Base-by-base conservation (phyloP, 1,139 yeast genomes). In the Magnusiomyces clavatus region DNA sequence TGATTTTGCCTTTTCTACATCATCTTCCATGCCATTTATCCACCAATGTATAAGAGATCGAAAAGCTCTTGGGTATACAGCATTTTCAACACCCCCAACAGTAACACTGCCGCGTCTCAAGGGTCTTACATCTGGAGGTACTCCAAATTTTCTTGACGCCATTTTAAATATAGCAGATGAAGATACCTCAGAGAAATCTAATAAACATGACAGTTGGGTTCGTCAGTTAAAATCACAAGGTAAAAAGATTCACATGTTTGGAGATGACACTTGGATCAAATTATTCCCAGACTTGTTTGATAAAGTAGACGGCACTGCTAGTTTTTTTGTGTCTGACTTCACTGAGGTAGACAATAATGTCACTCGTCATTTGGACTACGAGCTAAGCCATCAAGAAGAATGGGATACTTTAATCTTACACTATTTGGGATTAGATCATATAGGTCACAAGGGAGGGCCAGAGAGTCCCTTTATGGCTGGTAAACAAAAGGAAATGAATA, bases 371-470 rank as follows among this genome's bases (percentile, higher is more conserved):
- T 67, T 92, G 41, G 81, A 78, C 47, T 58, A 64, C 2, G 86
- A 85, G 58, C 67, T 88, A 48, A 55, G 58, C 3, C 63, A 65
- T 2, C 57, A 59, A 6, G 58, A 61, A 8, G 61, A 73, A 1
- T 92, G 97, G 97, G 96, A 92, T 65, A 85, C 83, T 2, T 70
- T 92, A 56, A 85, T 94, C 48, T 70, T 94, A 50, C 98, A 94
- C 65, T 94, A 92, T 63, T 72, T 94, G 29, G 99, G 98, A 0
- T 71, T 94, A 46, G 98, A 94, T 65, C 98, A 94, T 66, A 94
- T 94, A 60, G 98, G 99, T 1, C 98, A 94, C 66, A 90, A 89
- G 64, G 95, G 96, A 40, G 99, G 98, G 0, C 94, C 98, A 0
- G 62, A 72, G 3, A 87, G 96, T 6, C 69, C 76, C 0, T 83